Base-by-base conservation (phyloP, 805 yeast species). In the Candida fluviatilis region DNA sequence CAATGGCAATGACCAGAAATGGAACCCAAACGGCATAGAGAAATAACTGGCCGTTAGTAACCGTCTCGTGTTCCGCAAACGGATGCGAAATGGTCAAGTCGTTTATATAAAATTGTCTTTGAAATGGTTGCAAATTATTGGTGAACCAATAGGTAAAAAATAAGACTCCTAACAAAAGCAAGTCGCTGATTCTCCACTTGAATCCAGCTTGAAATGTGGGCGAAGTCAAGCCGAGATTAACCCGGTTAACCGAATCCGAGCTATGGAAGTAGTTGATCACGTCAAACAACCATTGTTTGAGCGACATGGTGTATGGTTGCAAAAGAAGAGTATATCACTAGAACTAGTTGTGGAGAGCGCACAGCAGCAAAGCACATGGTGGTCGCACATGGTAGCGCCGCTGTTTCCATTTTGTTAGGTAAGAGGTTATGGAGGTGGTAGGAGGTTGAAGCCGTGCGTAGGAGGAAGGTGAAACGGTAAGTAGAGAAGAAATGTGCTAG, bases 31-130 rank as follows among this genome's bases (percentile, higher is more conserved):
- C 53, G n/a, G 80, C 67, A 50, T 75, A 72, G n/a, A 76, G 47
- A 12, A 83, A 61, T 40, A 88, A 69, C 49, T 66, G 57, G n/a
- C 59, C 45, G 28, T 64, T 76, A 6, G 82, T 67, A 2, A 91
- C 95, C 17, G 85, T 71, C 60, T 91, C 95, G 13, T 64, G 70
- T 34, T 75, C 78, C 0, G 95, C 84, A 57, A 75, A 80, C 1
- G 97, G 96, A 58, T 87, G 95, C 36, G 81, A 78, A 28, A 91
- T 76, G 0, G 91, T 75, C 30, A 80, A 56, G 62, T 91, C 96
- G 53, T 80, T 79, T 38, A 90, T 61, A 36, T 67, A 73, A 55
- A 91, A 91, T 51, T 82, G 87, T 51, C 96, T 72, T 55, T 86
- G 78, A 55, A 84, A 84, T 1, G 96, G 96, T 33, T 51, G 41